A percentile compares a stretch with the other conserved stretches of the same genome.
Evolutionary conservation across 176 grass and related monocot genomes (phyloP).

Genomic region (Bolboschoenus planiculmis): DNA sequence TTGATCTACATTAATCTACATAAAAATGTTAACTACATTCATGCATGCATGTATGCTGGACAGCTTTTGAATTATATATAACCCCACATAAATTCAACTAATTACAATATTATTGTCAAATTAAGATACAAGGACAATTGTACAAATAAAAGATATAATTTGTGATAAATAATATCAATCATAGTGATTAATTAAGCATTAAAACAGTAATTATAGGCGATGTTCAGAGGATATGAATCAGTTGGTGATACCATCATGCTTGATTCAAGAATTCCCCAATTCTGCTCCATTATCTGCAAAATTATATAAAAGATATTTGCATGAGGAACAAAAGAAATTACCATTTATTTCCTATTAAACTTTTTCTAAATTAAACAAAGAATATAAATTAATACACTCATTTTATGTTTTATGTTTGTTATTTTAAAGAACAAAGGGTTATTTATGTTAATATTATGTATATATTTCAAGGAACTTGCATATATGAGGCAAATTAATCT

Average conservation of each 20-base stretch:
- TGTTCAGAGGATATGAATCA: background rate
- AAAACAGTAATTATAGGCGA: background rate
- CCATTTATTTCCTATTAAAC: background rate
- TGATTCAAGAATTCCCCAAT: conserved; percentile 3
- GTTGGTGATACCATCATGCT: background rate
- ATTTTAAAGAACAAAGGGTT: background rate
- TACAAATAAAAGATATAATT: background rate
- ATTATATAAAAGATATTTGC: background rate
- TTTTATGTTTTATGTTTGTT: background rate
- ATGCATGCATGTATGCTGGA: background rate
- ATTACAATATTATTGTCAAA: background rate
- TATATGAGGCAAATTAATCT: background rate
- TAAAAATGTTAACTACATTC: background rate
- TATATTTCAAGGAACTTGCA: background rate
- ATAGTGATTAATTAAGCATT: background rate
- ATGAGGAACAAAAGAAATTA: background rate
- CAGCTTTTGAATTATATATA: background rate
- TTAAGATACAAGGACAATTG: background rate
- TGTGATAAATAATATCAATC: background rate
- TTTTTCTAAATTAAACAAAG: background rate
- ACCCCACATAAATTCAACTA: background rate
- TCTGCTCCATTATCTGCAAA: conserved; percentile 9
- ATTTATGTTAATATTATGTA: background rate
- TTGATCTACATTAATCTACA: background rate
- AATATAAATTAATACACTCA: background rate